Evolutionary conservation across 257 asterid species (phyloP).

Genomic region (Catharanthus roseus): DNA sequence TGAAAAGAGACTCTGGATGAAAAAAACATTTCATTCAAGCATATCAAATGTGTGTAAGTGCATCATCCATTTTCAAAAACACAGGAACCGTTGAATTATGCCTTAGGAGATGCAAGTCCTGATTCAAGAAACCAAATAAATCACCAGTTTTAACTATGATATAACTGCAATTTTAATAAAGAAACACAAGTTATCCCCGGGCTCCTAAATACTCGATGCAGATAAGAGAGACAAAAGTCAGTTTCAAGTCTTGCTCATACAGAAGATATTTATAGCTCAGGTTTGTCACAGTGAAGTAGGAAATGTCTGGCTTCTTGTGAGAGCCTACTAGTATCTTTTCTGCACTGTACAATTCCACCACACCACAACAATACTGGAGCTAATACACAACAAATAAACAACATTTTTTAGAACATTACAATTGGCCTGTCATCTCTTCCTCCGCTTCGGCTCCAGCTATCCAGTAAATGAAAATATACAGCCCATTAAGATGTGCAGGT

Average conservation of each 20-base stretch:
- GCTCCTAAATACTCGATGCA: not conserved
- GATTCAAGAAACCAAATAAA: not conserved
- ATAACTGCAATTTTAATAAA: not conserved
- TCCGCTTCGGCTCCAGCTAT: constrained; percentile 14
- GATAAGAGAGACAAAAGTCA: not conserved
- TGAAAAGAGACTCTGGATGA: too few relatives aligned
- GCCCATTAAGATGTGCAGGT: not conserved
- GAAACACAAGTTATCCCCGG: not conserved
- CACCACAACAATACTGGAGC: constrained; percentile 6
- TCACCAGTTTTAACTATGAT: not conserved
- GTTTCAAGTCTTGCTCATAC: not conserved
- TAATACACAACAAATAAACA: not conserved
- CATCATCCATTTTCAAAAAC: constrained; percentile 2
- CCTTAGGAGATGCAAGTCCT: not conserved
- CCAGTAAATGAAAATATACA: not conserved
- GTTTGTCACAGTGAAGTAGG: not conserved
- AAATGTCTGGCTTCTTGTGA: not conserved
- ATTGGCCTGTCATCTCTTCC: constrained; percentile 7
- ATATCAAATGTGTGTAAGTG: too few relatives aligned
- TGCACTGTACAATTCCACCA: constrained; percentile 13
- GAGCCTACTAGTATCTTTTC: constrained; percentile 6
- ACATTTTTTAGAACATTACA: not conserved
- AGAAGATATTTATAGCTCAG: not conserved
- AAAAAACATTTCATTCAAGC: too few relatives aligned
- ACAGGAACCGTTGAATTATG: too few relatives aligned